Evolutionary conservation across 352 stramenopile genomes (phyloP), one percentile per base, ranked within the genome.

Genomic region (Elongisporangium undulatum): DNA sequence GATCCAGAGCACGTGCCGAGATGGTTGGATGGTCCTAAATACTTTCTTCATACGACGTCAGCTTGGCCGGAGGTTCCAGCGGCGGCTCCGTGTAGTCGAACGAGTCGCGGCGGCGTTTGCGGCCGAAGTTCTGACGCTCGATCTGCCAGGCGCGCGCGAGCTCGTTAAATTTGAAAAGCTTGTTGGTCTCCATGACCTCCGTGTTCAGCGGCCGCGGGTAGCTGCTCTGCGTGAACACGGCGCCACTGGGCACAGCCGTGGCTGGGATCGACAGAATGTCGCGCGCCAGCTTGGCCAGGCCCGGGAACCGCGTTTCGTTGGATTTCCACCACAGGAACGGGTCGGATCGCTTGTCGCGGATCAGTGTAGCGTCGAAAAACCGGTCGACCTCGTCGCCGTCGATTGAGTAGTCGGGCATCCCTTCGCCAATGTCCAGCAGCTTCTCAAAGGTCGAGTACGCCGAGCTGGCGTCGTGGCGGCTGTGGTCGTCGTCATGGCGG

Each of bases 41-140:
- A 89, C 82, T 92, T 83, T 92, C 82, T 85, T 92, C 82, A 84
- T 89, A 90, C 70, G 82, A 76, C 61, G 79, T 56, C 63, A 89
- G 66, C 68, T 89, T 90, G 54, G 65, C 58, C 34, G 78, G 70
- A 13, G 74, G 69, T 39, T 90, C 79, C 55, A 90, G 62, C 17
- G 76, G 66, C 7, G 72, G 62, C 55, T 92, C 82, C 60, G 79
- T 70, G 63, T 87, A 90, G 49, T 89, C 79, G 66, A 92, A 92
- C 64, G 82, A 89, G 63, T 90, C 79, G 34, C 80, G 79, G 59
- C 82, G 75, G 34, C 82, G 82, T 63, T 92, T 92, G 41, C 79
- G 74, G 1, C 74, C 82, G 56, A 92, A 89, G 64, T 82, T 85
- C 62, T 85, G 79, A 49, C 82, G 79, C 68, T 90, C 79, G 45